Base-by-base conservation (phyloP, 2,329 filamentous ascomycete genomes). In the Neonectria sp. region DNA sequence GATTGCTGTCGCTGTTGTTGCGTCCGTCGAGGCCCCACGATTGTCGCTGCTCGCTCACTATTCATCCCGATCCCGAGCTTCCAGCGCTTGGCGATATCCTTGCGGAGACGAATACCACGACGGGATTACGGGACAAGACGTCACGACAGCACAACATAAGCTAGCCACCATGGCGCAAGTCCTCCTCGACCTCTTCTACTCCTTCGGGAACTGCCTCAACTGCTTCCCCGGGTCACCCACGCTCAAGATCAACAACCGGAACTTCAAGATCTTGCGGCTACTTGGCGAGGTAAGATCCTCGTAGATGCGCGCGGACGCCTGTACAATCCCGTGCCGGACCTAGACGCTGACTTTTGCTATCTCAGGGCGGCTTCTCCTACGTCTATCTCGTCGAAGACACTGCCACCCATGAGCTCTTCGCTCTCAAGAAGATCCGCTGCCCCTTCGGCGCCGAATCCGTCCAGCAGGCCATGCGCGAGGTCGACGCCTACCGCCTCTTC, bases 311-410 rank as follows among this genome's bases (percentile, higher is more conserved):
- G 21, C 43, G 24, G 48, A 21, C 11, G 21, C 24, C 15, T 27
- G 17, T 35, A 8, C 5, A 21, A 35, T 31, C 7, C n/a, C 3
- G 24, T 3, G 17, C n/a, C 33, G 24, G 12, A n/a, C 25, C 15
- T n/a, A 43, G 29, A 9, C 6, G 25, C 68, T 67, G 58, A 70
- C 65, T 24, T n/a, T 43, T n/a, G 31, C 49, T 24, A 1, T 12
- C 33, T 21, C 64, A 95, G 92, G 96, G 96, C 79, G 96, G 96
- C 77, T 99, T 99, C 86, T 97, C 95, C 72, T 99, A 98, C 82
- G 96, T 99, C 75, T 99, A 99, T 84, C 93, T 99, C 67, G 96
- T 99, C 67, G 93, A 98, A 86, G 95, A 98, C 81, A 95, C 93
- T 55, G 86, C 90, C 61, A 92, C 90, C 59, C 93, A 93, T 67